Base-by-base conservation (phyloP, 179 eudicot species). In the Sideroxylon spinosum region DNA sequence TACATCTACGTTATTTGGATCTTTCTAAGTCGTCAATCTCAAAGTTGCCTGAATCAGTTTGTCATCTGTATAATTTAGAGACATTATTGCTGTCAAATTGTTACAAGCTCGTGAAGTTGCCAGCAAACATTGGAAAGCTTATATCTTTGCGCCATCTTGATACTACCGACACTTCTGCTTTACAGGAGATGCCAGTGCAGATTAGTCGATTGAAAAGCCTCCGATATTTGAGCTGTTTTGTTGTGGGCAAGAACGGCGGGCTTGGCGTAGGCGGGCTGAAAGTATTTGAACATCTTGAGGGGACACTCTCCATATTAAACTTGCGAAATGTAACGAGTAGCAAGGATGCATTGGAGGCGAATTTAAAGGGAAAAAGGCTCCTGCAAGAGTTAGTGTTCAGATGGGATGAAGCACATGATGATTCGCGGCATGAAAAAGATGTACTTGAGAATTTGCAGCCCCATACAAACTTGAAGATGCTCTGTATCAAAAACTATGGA, bases 1-100 rank as follows among this genome's bases (percentile, higher is more conserved):
- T 59, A 32, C 81, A 78, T 3, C 3, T 82, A n/a, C 61, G 81
- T 6, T 74, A 56, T 53, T n/a, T 82, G 50, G 78, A 82, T 25
- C 37, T 82, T 9, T 80, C 83, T n/a, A 20, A 13, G 1, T 64
- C 80, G 7, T 2, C 10, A 4, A 65, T 83, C 9, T 8, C 22
- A 53, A 7, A 26, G 20, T 59, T 79, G 37, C 80, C 82, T 7
- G 32, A 75, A 53, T 65, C 76, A 44, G 60, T 76, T 5, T 32
- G 80, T 16, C 32, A n/a, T 17, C 53, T 83, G 12, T 79, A 72
- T 55, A 83, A 76, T 49, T 56, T 83, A 32, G 71, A 76, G 26
- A 83, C 83, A 19, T 22, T 80, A 52, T 16, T 55, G 3, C 23
- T 76, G 9, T 9, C 22, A 11, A 23, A 53, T 10, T 80, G 83